Percentiles rank a stretch among this genome's conserved stretches.
Evolutionary conservation across 176 grass and related monocot genomes (phyloP).

Genomic region (Zea mays): Zm-B73-REFERENCE-NAM-5.0 NC_050100.1:185909001-185909500

Average conservation of each 20-base stretch:
- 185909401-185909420: conserved; percentile 11
- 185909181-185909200: conserved; percentile 19
- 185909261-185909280: conserved; percentile 20
- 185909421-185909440: not conserved
- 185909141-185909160: conserved; percentile 85
- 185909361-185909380: conserved; percentile 33
- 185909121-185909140: conserved; percentile 67
- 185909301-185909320: not conserved
- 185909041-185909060: conserved; percentile 69
- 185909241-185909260: conserved; percentile 35
- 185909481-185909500: not conserved
- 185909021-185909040: conserved; percentile 82
- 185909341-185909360: conserved; percentile 33
- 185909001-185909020: conserved; percentile 83
- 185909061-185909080: conserved; percentile 83
- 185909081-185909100: conserved; percentile 87
- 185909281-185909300: not conserved
- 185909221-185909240: conserved; percentile 29
- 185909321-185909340: conserved; percentile 31
- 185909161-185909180: conserved; percentile 51
- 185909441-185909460: not conserved
- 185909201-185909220: conserved; percentile 34
- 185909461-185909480: not conserved
- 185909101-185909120: conserved; percentile 74
- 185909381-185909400: conserved; percentile 53